Conservation (phyloP, 2,329 filamentous ascomycete genomes). For the Fusarium duplospermum region DNA sequence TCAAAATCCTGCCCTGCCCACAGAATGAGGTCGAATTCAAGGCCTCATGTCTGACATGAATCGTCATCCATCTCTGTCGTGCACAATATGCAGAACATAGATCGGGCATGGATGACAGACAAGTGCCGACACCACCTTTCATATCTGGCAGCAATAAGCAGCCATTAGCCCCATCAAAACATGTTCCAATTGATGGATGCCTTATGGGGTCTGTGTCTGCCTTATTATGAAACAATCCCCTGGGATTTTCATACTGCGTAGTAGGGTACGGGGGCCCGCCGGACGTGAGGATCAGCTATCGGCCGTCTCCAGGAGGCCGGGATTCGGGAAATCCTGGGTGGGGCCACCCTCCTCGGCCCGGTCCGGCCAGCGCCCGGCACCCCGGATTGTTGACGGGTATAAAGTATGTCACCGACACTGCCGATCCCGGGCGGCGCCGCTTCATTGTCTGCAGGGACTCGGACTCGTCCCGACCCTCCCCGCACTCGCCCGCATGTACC, state of each 20-base stretch:
- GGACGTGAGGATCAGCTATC: slow-evolving; percentile 23
- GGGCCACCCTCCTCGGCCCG: slow-evolving; percentile 35
- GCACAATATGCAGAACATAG: background rate
- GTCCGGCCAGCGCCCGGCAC: slow-evolving; percentile 33
- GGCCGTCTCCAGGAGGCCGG: slow-evolving; percentile 25
- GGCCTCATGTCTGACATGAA: background rate
- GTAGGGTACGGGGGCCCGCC: background rate
- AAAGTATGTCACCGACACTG: slow-evolving; percentile 21
- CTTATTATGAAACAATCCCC: background rate
- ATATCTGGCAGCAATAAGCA: background rate
- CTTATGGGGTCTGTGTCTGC: background rate
- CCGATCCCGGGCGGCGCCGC: slow-evolving; percentile 18
- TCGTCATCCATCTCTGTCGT: slow-evolving; percentile 1
- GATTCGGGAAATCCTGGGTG: slow-evolving; percentile 30
- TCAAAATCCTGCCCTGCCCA: slow-evolving; percentile 1
- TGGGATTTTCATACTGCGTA: background rate
- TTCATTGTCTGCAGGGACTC: slow-evolving; percentile 34
- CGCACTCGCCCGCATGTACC: slow-evolving; percentile 9
- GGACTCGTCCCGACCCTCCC: slow-evolving; percentile 1
- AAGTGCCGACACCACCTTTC: background rate
- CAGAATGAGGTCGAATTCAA: background rate
- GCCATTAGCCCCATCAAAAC: background rate
- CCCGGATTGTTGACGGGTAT: slow-evolving; percentile 14
- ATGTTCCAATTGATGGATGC: background rate
- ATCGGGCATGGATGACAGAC: background rate